These are phyloP conservation scores for Acephala macrosclerotiorum DNA, from an alignment of 2,329 filamentous ascomycete species.

Conservation along the genomic window DNA sequence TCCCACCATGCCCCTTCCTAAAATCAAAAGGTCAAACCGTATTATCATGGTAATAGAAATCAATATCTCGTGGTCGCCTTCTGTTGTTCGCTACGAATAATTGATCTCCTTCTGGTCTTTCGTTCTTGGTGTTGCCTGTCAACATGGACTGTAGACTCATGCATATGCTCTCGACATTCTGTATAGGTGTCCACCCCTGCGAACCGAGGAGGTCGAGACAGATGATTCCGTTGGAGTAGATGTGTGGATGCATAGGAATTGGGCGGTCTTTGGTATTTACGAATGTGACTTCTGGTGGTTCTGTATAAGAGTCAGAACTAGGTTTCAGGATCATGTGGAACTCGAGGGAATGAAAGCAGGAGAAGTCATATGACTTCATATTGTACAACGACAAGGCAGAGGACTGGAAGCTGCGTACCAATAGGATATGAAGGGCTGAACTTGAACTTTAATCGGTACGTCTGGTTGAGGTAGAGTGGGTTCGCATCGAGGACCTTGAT, in stretches of 20 bases:
- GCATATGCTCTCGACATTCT: conserved; percentile 95
- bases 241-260: conserved; percentile 95
- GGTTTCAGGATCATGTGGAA: conserved; percentile 7
- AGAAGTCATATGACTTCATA: not conserved
- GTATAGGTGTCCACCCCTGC: conserved; percentile 94
- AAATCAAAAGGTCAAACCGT: conserved; percentile 55
- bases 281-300: conserved; percentile 95
- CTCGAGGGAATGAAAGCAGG: conserved; percentile 4
- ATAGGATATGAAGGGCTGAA: conserved; percentile 91
- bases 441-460: conserved; percentile 84
- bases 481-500: conserved; percentile 90
- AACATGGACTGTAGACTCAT: conserved; percentile 99
- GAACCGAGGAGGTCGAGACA: conserved; percentile 90
- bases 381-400: not conserved
- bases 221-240: conserved; percentile 98
- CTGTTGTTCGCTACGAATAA: conserved; percentile 86
- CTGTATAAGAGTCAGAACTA: conserved; percentile 53
- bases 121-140: conserved; percentile 90
- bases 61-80: conserved; percentile 84
- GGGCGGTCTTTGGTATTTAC: conserved; percentile 67
- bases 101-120: conserved; percentile 88
- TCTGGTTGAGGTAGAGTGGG: conserved; percentile 82
- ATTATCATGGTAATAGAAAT: conserved; percentile 94
- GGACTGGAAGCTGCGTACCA: conserved; percentile 57
- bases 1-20: not conserved